phyloP scores from a whole-genome alignment of 2,329 filamentous ascomycete genomes.

The Fonsecaea nubica region DNA sequence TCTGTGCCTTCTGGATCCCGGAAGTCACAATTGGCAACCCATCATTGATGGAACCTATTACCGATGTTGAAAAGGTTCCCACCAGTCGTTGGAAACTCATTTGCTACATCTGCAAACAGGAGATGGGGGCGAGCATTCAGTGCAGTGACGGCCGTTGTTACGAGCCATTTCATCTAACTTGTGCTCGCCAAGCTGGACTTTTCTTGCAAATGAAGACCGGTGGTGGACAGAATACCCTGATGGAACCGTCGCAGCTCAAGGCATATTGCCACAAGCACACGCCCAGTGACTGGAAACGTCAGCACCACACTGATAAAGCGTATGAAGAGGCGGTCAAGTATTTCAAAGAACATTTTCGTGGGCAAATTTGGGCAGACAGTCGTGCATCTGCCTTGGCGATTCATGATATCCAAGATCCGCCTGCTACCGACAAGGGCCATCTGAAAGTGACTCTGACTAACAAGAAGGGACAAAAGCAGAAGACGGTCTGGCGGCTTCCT shows the following conservation, averaged over 20 bases:
- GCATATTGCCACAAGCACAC: constrained; percentile 97
- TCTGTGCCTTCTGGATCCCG: constrained; percentile 98
- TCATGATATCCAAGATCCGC: constrained; percentile 67
- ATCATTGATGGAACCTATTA: constrained; percentile 97
- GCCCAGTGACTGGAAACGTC: constrained; percentile 82
- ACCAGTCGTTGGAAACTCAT: constrained; percentile 90
- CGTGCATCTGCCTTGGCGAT: constrained; percentile 81
- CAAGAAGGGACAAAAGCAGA: constrained; percentile 63
- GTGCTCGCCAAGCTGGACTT: constrained; percentile 82
- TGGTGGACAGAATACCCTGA: constrained; percentile 76
- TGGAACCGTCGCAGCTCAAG: constrained; percentile 84
- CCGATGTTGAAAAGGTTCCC: constrained; percentile 96
- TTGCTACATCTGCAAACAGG: constrained; percentile 96
- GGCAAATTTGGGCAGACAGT: constrained; percentile 89
- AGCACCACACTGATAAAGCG: constrained; percentile 81
- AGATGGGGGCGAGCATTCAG: constrained; percentile 98
- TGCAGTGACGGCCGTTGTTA: constrained; percentile 98
- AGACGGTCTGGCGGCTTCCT: constrained; percentile 85
- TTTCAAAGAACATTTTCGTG: constrained; percentile 88
- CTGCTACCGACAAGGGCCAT: constrained; percentile 57
- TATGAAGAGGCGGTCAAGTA: constrained; percentile 84
- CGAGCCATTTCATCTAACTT: constrained; percentile 96
- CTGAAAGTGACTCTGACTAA: constrained; percentile 63
- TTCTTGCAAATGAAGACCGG: constrained; percentile 97
- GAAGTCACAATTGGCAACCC: constrained; percentile 95